These are phyloP conservation scores for Beauveria pseudobassiana DNA, from an alignment of 2,329 filamentous ascomycete genomes.

Conservation along the genomic window DNA sequence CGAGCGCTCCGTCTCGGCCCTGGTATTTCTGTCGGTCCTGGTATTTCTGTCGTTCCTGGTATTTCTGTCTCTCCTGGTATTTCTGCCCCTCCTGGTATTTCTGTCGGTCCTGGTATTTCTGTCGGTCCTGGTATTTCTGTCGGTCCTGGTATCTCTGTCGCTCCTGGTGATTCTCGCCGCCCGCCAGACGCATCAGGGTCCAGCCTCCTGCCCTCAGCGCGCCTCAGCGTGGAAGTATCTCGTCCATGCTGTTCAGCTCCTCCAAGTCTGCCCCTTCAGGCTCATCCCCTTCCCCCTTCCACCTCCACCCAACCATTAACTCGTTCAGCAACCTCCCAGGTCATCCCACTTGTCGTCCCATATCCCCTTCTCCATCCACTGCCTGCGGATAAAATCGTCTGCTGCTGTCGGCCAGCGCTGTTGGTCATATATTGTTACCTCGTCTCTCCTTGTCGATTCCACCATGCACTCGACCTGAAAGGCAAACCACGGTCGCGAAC, in stretches of 20 bases:
- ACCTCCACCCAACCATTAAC: not conserved
- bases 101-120: too few species aligned
- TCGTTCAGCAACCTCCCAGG: not conserved
- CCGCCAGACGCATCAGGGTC: too few species aligned
- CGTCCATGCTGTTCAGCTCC: not conserved
- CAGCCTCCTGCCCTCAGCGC: too few species aligned
- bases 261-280: not conserved
- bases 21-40: too few species aligned
- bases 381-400: not conserved
- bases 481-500: slow-evolving; percentile 1
- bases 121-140: too few species aligned
- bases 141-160: too few species aligned
- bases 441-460: not conserved
- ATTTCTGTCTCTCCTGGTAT: too few species aligned
- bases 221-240: not conserved
- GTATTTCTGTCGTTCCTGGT: too few species aligned
- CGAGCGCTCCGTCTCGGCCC: not conserved
- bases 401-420: not conserved
- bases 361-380: not conserved
- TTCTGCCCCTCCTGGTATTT: too few species aligned
- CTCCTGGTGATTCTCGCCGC: too few species aligned
- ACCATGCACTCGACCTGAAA: slow-evolving; percentile 5
- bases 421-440: not conserved
- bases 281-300: not conserved
- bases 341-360: not conserved